phyloP scores from a whole-genome alignment of 345 rosid species.

The Linum trigynum region DNA sequence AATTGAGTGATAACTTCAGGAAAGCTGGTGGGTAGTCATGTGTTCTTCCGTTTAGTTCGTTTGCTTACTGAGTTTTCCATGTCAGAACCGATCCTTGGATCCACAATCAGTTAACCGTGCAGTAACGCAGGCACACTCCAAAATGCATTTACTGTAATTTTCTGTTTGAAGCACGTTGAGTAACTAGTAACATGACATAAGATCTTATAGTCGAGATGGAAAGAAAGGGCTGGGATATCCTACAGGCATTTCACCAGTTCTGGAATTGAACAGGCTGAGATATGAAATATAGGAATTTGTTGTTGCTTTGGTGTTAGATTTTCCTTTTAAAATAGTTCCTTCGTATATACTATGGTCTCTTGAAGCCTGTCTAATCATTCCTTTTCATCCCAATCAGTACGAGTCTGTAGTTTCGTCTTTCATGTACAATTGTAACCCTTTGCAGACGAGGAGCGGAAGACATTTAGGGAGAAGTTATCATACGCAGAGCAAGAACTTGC shows the following conservation, averaged over 20 bases:
- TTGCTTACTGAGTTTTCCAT: neutral
- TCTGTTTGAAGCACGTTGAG: neutral
- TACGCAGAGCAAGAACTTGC: constrained; percentile 83
- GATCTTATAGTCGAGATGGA: neutral
- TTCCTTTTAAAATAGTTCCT: neutral
- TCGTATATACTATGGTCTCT: neutral
- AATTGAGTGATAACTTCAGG: constrained; percentile 33
- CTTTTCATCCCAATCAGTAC: neutral
- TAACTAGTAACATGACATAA: neutral
- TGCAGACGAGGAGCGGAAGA: constrained; percentile 65
- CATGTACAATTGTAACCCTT: constrained; percentile 8
- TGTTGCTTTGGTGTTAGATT: neutral
- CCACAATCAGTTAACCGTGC: neutral
- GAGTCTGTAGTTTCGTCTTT: neutral
- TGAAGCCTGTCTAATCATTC: too few species aligned
- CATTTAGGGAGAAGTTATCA: constrained; percentile 52
- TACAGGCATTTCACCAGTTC: neutral
- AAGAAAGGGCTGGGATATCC: neutral
- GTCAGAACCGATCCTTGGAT: neutral
- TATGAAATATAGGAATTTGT: neutral
- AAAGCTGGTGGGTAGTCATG: constrained; percentile 40
- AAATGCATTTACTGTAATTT: too few species aligned
- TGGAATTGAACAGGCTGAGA: too few species aligned
- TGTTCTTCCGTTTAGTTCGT: too few species aligned
- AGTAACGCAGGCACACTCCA: too few species aligned